Evolutionary conservation across 2,329 filamentous ascomycete species (phyloP).

Genomic region (Diaporthe citrichinensis): DNA sequence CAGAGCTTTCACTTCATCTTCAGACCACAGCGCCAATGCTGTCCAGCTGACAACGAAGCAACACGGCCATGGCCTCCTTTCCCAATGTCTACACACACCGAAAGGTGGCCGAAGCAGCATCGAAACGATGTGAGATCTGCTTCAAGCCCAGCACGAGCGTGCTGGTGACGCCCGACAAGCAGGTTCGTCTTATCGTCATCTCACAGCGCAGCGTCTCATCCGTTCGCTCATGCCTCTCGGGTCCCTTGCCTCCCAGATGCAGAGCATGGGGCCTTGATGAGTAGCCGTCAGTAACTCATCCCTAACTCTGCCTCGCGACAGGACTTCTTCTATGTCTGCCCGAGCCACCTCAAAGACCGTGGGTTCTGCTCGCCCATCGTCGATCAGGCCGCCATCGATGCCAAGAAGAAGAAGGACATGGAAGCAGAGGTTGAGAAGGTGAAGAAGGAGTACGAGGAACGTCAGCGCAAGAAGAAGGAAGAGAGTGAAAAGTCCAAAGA

Average conservation of each 20-base stretch:
- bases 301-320: slow-evolving; percentile 44
- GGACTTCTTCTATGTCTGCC: slow-evolving; percentile 95
- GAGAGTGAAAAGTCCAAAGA: slow-evolving; percentile 69
- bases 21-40: slow-evolving; percentile 21
- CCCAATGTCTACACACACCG: slow-evolving; percentile 88
- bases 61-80: slow-evolving; percentile 63
- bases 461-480: slow-evolving; percentile 76
- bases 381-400: slow-evolving; percentile 76
- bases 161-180: slow-evolving; percentile 89
- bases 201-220: slow-evolving; percentile 31
- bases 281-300: neutral
- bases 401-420: slow-evolving; percentile 75
- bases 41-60: slow-evolving; percentile 1
- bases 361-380: slow-evolving; percentile 84
- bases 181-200: slow-evolving; percentile 67
- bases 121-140: slow-evolving; percentile 91
- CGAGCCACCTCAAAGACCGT: slow-evolving; percentile 83
- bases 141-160: slow-evolving; percentile 91
- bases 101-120: slow-evolving; percentile 85
- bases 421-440: slow-evolving; percentile 75
- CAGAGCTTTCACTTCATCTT: slow-evolving; percentile 28
- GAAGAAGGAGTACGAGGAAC: slow-evolving; percentile 85
- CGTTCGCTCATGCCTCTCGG: slow-evolving; percentile 2
- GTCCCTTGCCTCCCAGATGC: slow-evolving; percentile 26
- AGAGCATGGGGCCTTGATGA: neutral